Evolutionary conservation across 2,329 filamentous ascomycete species (phyloP), one percentile per base, ranked within the genome.

Genomic region (Colletotrichum sidae): DNA sequence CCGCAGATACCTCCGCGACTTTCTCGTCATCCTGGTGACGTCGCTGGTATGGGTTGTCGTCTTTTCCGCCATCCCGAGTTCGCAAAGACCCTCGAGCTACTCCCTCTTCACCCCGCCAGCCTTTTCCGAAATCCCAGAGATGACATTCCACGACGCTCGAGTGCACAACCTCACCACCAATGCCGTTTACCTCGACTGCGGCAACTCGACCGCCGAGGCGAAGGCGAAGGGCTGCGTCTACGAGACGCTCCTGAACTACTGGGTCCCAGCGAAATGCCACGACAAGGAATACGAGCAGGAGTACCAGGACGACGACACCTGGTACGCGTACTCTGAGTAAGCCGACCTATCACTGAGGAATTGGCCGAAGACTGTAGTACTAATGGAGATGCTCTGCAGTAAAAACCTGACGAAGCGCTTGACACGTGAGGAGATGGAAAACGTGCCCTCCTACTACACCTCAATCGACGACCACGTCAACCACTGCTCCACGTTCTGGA

Each of bases 401-500:
- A 55, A 65, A 25, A 67, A 65, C 17, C 34, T 71, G 44, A 70
- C 72, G 35, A 52, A 61, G 42, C 64, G 47, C 8, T 54, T 72
- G 1, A 65, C 60, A 11, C 57, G 68, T 12, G 67, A 67, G 11
- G 66, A 61, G 6, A 72, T 73, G 71, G 61, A 60, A 12, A 69
- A 71, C 10, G 12, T 45, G 5, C 67, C 65, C n/a, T 50, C 62
- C 25, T 73, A 73, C 53, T 73, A 67, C 41, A 73, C 71, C 0
- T 69, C 68, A 0, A 59, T 67, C 1, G 65, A 68, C 0, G 72
- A 73, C 44, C 72, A 73, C 47, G 51, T 73, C 13, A 70, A 72
- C 39, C 72, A 73, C 53, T 73, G 72, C 50, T 68, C 69, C 0
- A 67, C 70, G 69, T 54, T 73, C 13, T 73, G 72, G 72, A 69